Conservation (phyloP, 192 early-diverging fungal genomes). For the Globomyces pollinis-pini region DNA sequence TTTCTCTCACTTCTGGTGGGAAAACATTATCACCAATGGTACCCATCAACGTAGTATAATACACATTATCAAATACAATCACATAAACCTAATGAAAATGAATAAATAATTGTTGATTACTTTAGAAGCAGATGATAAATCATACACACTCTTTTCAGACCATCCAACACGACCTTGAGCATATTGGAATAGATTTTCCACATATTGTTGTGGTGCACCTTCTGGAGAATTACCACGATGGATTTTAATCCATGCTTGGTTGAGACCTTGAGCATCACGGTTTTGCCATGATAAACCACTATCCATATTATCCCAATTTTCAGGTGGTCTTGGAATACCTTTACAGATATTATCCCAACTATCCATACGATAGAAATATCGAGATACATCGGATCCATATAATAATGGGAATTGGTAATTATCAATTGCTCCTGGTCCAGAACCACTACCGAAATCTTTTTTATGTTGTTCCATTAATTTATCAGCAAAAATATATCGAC, state of each 20-base stretch:
- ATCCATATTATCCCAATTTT: constrained; percentile 35
- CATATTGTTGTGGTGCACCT: constrained; percentile 28
- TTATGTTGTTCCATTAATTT: constrained; percentile 28
- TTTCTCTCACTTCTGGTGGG: constrained; percentile 70
- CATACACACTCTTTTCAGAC: constrained; percentile 20
- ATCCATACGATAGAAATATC: constrained; percentile 31
- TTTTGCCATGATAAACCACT: constrained; percentile 3
- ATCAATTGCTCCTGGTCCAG: background rate
- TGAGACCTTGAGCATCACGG: constrained; percentile 1
- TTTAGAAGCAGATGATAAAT: constrained; percentile 10
- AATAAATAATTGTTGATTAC: no score
- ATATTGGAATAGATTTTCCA: constrained; percentile 47
- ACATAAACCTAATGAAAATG: constrained; percentile 19
- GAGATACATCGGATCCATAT: constrained; percentile 35
- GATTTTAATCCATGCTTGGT: constrained; percentile 13
- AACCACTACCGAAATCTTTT: constrained; percentile 10
- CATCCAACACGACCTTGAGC: constrained; percentile 36
- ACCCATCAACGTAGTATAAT: constrained; percentile 11
- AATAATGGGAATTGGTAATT: constrained; percentile 24
- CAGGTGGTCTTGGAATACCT: constrained; percentile 14
- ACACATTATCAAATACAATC: constrained; percentile 48
- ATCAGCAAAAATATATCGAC: constrained; percentile 32
- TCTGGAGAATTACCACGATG: constrained; percentile 12
- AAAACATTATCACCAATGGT: constrained; percentile 68
- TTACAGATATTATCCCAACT: constrained; percentile 35